Evolutionary conservation across 371 early-diverging fungal species (phyloP).

Genomic region (Mortierella sp.): DNA sequence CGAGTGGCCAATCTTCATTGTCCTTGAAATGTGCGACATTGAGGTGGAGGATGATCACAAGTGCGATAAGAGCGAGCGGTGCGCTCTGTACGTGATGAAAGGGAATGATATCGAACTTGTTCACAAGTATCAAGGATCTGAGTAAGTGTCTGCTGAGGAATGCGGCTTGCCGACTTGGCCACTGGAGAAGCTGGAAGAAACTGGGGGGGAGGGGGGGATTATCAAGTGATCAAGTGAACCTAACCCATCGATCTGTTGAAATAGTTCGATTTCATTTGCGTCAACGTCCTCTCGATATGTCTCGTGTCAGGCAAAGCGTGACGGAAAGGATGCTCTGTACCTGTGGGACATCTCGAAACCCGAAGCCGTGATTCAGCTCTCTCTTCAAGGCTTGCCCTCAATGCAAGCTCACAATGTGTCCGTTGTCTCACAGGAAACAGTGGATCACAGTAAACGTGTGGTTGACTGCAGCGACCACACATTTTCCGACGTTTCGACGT

Average conservation of each 20-base stretch:
- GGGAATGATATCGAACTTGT: constrained; percentile 17
- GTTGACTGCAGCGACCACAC: background rate
- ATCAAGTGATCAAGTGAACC: too few relatives aligned
- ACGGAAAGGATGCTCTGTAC: constrained; percentile 12
- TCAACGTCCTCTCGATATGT: constrained; percentile 26
- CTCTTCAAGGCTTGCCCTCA: constrained; percentile 18
- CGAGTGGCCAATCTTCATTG: constrained; percentile 23
- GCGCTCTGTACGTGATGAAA: constrained; percentile 27
- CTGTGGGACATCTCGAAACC: constrained; percentile 37
- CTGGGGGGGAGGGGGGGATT: too few relatives aligned
- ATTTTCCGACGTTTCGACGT: constrained; percentile 20
- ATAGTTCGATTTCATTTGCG: constrained; percentile 14
- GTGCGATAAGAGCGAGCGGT: constrained; percentile 6
- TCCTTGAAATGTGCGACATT: constrained; percentile 10
- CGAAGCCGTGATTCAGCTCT: constrained; percentile 12
- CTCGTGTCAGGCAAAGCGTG: constrained; percentile 13
- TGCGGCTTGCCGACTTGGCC: too few relatives aligned
- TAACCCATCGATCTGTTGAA: too few relatives aligned
- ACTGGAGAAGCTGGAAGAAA: background rate
- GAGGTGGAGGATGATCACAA: constrained; percentile 4
- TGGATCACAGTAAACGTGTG: background rate
- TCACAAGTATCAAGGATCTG: constrained; percentile 26
- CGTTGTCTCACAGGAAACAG: background rate
- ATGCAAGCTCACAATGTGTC: background rate
- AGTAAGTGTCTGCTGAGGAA: constrained; percentile 7